These are phyloP conservation scores for Endocalyx cinctus DNA, from an alignment of 2,329 filamentous ascomycete species.

Conservation along the genomic window DNA sequence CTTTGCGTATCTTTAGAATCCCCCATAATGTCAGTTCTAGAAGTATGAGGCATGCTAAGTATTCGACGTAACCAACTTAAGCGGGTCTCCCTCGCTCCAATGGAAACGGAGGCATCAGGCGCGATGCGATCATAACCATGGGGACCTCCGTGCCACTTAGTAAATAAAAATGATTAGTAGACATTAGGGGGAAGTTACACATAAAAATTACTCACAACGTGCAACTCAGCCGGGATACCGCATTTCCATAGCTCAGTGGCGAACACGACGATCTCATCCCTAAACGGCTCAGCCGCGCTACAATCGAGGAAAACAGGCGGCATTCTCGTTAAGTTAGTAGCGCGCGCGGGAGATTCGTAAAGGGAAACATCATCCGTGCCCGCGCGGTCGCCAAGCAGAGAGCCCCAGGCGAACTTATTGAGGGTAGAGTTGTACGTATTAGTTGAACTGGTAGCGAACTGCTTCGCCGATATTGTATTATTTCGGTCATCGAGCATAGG, in stretches of 20 bases:
- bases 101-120: constrained; percentile 22
- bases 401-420: constrained; percentile 28
- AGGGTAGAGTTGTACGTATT: constrained; percentile 25
- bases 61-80: constrained; percentile 24
- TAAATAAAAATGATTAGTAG: no score
- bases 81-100: constrained; percentile 22
- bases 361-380: constrained; percentile 21
- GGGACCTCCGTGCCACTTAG: constrained; percentile 28
- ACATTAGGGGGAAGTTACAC: no score
- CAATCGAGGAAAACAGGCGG: constrained; percentile 31
- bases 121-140: constrained; percentile 28
- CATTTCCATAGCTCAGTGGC: constrained; percentile 27
- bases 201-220: no score
- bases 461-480: constrained; percentile 22
- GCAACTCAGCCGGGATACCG: constrained; percentile 29
- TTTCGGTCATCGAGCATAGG: constrained; percentile 39
- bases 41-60: no score
- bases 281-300: constrained; percentile 28
- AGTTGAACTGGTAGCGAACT: constrained; percentile 26
- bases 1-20: no score
- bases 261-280: constrained; percentile 30
- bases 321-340: constrained; percentile 22
- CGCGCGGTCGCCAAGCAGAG: constrained; percentile 22
- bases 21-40: no score
- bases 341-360: constrained; percentile 27